Conservation (phyloP, 148 eudicot genomes). For the Amaranthus cruentus region DNA sequence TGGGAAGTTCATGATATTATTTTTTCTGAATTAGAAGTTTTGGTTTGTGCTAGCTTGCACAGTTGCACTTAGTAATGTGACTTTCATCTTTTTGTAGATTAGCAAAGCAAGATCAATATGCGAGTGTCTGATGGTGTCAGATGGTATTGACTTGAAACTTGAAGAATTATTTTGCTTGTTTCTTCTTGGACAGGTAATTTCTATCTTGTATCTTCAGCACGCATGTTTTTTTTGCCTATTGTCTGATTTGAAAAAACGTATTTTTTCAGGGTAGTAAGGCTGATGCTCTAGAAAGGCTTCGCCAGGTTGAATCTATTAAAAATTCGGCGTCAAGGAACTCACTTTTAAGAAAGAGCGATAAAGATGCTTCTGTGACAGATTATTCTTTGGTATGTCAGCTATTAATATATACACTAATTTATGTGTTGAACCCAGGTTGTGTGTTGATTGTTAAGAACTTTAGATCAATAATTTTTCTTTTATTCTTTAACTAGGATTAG, state of each 20-base stretch:
- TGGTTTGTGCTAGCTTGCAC: background rate
- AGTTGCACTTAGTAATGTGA: constrained; percentile 8
- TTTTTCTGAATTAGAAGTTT: background rate
- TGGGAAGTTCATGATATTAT: background rate
- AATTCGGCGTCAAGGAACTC: constrained; percentile 45
- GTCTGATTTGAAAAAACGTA: constrained; percentile 5
- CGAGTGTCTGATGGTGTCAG: constrained; percentile 78
- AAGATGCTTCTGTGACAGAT: constrained; percentile 43
- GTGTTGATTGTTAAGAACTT: background rate
- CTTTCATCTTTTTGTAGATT: constrained; percentile 52
- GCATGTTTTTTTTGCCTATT: background rate
- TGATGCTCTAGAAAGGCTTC: constrained; percentile 69
- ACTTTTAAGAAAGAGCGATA: constrained; percentile 44
- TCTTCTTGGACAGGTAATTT: constrained; percentile 84
- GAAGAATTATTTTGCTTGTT: constrained; percentile 84
- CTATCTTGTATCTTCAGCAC: constrained; percentile 7
- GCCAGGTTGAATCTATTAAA: constrained; percentile 49
- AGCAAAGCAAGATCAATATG: constrained; percentile 75
- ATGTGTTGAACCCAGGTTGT: background rate
- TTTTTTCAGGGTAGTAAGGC: constrained; percentile 70
- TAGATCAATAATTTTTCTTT: background rate
- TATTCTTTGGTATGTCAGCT: constrained; percentile 55
- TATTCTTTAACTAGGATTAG: background rate
- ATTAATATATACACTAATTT: background rate
- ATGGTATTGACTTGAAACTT: constrained; percentile 81